Conservation (phyloP, 2,329 filamentous ascomycete species). For the Pseudopyrenochaeta lycopersici region DNA sequence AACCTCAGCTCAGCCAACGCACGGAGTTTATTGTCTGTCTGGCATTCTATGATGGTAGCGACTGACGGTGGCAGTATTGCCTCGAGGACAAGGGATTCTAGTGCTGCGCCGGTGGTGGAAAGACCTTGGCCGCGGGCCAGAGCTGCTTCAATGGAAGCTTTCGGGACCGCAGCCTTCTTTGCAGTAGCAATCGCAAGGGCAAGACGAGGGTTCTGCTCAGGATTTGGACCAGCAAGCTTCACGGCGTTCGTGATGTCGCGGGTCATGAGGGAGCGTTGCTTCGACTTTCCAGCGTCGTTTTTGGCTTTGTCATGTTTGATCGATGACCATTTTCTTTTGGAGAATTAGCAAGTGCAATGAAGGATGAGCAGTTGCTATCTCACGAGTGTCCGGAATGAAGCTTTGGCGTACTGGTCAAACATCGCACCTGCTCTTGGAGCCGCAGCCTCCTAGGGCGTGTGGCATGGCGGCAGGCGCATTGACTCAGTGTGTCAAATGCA, state of each 20-base stretch:
- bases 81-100: slow-evolving; percentile 84
- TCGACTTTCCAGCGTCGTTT: slow-evolving; percentile 81
- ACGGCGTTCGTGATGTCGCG: slow-evolving; percentile 79
- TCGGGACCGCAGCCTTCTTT: slow-evolving; percentile 87
- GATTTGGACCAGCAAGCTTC: slow-evolving; percentile 78
- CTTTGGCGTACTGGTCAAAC: slow-evolving; percentile 37
- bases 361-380: slow-evolving; percentile 9
- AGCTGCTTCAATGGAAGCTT: slow-evolving; percentile 82
- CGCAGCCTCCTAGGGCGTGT: slow-evolving; percentile 14
- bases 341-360: background rate
- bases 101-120: slow-evolving; percentile 74
- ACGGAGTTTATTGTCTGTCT: slow-evolving; percentile 82
- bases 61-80: slow-evolving; percentile 77
- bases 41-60: slow-evolving; percentile 82
- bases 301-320: slow-evolving; percentile 95
- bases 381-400: slow-evolving; percentile 46
- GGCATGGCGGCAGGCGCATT: slow-evolving; percentile 30
- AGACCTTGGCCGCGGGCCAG: slow-evolving; percentile 89
- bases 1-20: slow-evolving; percentile 76
- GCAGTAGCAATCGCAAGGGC: slow-evolving; percentile 76
- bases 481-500: slow-evolving; percentile 10
- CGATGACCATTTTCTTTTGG: slow-evolving; percentile 84
- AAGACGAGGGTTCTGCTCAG: slow-evolving; percentile 77
- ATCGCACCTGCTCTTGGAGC: slow-evolving; percentile 30
- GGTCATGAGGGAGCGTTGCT: slow-evolving; percentile 71